Base-by-base conservation (phyloP, 1,284 basidiomycete species). In the Anthracocystis setariae region DNA sequence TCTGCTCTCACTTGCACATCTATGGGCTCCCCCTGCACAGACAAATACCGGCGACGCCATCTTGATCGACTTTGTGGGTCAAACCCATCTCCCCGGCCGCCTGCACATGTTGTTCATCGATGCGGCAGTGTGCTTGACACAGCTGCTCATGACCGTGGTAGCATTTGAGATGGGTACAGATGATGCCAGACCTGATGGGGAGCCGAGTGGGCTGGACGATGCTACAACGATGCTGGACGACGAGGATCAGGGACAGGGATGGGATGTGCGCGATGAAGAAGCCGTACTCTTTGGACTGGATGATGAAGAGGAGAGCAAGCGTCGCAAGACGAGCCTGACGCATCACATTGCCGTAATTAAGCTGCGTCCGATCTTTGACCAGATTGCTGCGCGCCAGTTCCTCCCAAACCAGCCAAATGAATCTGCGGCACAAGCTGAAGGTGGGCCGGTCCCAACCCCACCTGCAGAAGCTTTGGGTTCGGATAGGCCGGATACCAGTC, bases 21-120 rank as follows among this genome's bases (percentile, higher is more conserved):
- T 65, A 0, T 49, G 55, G 44, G 38, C 50, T 0, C 53, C 64
- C 2, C 33, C 65, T 10, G 51, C 49, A 18, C 21, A 23, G n/a
- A 43, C 55, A 0, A 29, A 64, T 33, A 48, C 25, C 12, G 40
- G 49, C 15, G 39, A 63, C 18, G 53, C 65, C n/a, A 57, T 79
- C 37, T 18, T 79, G 10, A 58, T 79, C 40, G 77, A 79, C 48
- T 79, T 77, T 59, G 50, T 79, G 18, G 75, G 73, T 5, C 77
- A 77, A 37, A 46, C 48, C 54, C 27, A 24, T 38, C 25, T 56
- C 5, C 66, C 64, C 4, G 54, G 59, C 17, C 64, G 62, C 27
- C 3, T 76, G 2, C 76, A 78, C 35, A 45, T 76, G 33, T 43
- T 78, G 5, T 5, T 42, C 10, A 54, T 77, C 18, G 69, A 74